phyloP scores from a whole-genome alignment of 306 rosid species.

The Argentina anserina region DNA sequence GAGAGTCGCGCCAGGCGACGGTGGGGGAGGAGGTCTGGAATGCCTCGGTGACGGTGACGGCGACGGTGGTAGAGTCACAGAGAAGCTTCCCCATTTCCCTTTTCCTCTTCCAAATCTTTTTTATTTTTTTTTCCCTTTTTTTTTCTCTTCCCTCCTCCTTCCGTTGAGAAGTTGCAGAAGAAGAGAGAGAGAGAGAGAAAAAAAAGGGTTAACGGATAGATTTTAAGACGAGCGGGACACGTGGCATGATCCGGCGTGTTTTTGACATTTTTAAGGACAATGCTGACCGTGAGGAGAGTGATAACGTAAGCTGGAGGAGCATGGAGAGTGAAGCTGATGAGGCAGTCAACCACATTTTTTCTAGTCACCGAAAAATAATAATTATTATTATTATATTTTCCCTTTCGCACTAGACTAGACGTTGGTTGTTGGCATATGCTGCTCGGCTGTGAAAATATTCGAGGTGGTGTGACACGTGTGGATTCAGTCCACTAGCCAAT shows the following conservation, averaged over 20 bases:
- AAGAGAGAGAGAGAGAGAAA: constrained; percentile 22
- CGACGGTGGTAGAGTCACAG: constrained; percentile 75
- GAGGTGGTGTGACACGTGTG: constrained; percentile 4
- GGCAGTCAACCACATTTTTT: constrained; percentile 1
- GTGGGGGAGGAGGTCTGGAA: constrained; percentile 59
- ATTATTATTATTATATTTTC: background rate
- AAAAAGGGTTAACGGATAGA: constrained; percentile 61
- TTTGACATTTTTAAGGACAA: background rate
- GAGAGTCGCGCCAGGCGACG: constrained; percentile 59
- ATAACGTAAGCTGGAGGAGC: constrained; percentile 25
- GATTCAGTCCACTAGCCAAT: background rate
- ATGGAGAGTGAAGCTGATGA: constrained; percentile 14
- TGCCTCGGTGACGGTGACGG: constrained; percentile 79
- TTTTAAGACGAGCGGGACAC: constrained; percentile 55
- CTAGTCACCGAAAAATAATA: background rate
- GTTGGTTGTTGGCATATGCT: constrained; percentile 26
- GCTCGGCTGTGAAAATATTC: background rate
- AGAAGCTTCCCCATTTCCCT: constrained; percentile 79
- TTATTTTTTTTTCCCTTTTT: background rate
- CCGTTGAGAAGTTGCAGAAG: constrained; percentile 52
- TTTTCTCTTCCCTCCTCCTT: constrained; percentile 16
- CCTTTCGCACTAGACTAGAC: no score
- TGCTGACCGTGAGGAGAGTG: constrained; percentile 18
- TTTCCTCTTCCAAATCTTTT: constrained; percentile 11
- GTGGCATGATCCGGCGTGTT: constrained; percentile 50